Evolutionary conservation across 164 flowering plant species (phyloP).

Genomic region (Chloranthus sessilifolius): DNA sequence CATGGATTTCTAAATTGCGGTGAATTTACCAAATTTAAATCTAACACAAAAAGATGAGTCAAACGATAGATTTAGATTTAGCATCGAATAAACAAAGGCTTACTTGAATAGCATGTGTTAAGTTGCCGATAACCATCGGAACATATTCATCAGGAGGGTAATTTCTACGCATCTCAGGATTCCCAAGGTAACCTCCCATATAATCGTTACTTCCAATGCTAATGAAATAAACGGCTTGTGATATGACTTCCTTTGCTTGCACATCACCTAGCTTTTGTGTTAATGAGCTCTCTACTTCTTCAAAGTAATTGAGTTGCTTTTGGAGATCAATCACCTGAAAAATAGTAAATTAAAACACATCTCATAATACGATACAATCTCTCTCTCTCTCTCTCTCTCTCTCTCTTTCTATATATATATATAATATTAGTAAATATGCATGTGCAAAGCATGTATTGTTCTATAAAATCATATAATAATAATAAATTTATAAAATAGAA

Average conservation of each 20-base stretch:
- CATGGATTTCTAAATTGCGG: no score
- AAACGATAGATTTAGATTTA: no score
- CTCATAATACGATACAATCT: no score
- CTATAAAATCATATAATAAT: no score
- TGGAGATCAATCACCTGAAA: constrained; percentile 45
- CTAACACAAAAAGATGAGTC: no score
- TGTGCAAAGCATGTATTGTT: no score
- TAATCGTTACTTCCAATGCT: constrained; percentile 63
- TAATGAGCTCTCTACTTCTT: constrained; percentile 30
- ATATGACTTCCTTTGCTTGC: constrained; percentile 26
- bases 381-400: no score
- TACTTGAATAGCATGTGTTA: constrained; percentile 44
- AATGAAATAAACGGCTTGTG: constrained; percentile 53
- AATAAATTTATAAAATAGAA: no score
- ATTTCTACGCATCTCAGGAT: constrained; percentile 27
- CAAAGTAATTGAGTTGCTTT: constrained; percentile 43
- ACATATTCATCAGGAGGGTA: constrained; percentile 32
- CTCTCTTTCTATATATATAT: no score
- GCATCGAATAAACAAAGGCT: neutral
- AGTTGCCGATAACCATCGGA: constrained; percentile 49
- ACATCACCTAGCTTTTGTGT: constrained; percentile 30
- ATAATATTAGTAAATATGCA: no score
- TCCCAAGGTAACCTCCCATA: constrained; percentile 45
- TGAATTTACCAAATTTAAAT: neutral
- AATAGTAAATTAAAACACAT: constrained; percentile 1